These are phyloP conservation scores for Penicillium sp. DNA, from an alignment of 2,329 filamentous ascomycete genomes.

Conservation along the genomic window DNA sequence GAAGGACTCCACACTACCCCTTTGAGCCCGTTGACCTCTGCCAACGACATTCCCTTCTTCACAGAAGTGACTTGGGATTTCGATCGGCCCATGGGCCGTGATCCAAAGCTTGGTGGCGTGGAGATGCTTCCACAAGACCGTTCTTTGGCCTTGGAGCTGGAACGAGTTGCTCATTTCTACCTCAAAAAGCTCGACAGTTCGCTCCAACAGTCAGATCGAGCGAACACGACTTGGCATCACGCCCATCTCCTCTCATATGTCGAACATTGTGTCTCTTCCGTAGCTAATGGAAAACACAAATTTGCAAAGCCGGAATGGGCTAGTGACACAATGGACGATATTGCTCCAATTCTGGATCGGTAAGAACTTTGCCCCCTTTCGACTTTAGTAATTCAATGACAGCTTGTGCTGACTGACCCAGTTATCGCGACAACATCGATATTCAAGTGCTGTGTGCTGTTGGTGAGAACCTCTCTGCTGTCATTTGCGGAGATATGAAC, in stretches of 20 bases:
- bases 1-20: constrained; percentile 25
- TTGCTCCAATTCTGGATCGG: constrained; percentile 13
- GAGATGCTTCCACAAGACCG: background rate
- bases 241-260: constrained; percentile 16
- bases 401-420: constrained; percentile 5
- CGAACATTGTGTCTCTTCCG: constrained; percentile 9
- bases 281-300: constrained; percentile 12
- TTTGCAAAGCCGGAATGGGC: constrained; percentile 13
- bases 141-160: constrained; percentile 9
- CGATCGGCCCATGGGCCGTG: constrained; percentile 12
- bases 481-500: constrained; percentile 35
- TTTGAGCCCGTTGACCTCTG: constrained; percentile 14
- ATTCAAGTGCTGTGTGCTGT: constrained; percentile 13
- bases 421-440: constrained; percentile 12
- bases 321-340: constrained; percentile 10
- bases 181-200: constrained; percentile 10
- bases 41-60: constrained; percentile 21
- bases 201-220: background rate
- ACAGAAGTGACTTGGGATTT: constrained; percentile 19
- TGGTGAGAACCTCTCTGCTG: constrained; percentile 37
- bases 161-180: constrained; percentile 22
- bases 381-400: background rate
- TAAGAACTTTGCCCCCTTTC: background rate
- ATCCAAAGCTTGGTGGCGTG: background rate
- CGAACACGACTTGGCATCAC: constrained; percentile 7